Evolutionary conservation across 192 early-diverging fungal genomes (phyloP).

Genomic region (Lunasporangiospora selenospora): DNA sequence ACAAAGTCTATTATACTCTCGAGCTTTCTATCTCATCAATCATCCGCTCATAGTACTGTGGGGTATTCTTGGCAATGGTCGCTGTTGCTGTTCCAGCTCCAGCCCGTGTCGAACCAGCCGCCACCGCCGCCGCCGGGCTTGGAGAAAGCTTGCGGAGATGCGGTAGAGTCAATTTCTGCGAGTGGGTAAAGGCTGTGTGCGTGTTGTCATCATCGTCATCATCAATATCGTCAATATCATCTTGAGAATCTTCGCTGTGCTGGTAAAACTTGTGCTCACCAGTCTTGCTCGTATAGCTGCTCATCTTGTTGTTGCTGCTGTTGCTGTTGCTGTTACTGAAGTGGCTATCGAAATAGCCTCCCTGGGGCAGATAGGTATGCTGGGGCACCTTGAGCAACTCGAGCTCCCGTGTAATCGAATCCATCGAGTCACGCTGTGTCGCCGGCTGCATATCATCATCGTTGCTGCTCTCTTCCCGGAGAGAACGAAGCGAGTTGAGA

Average conservation of each 20-base stretch:
- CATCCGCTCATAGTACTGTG: constrained; percentile 37
- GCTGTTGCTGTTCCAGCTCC: constrained; percentile 10
- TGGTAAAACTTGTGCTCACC: neutral
- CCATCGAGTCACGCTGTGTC: constrained; percentile 37
- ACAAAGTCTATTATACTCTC: constrained; percentile 14
- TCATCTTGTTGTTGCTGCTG: neutral
- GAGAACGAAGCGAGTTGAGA: too few species aligned
- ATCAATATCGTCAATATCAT: constrained; percentile 21
- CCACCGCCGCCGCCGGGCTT: neutral
- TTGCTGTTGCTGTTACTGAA: constrained; percentile 4
- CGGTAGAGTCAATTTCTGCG: constrained; percentile 34
- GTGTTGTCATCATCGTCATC: constrained; percentile 19
- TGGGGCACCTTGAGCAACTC: constrained; percentile 36
- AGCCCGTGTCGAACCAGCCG: neutral
- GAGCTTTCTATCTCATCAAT: constrained; percentile 44
- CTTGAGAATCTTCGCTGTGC: constrained; percentile 16
- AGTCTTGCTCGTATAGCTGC: constrained; percentile 1
- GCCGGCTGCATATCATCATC: too few species aligned
- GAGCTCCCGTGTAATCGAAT: constrained; percentile 43
- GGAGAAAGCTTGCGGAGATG: constrained; percentile 13
- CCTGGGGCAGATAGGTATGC: neutral
- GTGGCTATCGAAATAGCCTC: neutral
- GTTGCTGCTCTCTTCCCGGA: too few species aligned
- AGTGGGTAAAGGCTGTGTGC: neutral
- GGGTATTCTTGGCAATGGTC: constrained; percentile 30